These are phyloP conservation scores for Trichomonas tenax DNA, from an alignment of 208 protist species.

Conservation along the genomic window DNA sequence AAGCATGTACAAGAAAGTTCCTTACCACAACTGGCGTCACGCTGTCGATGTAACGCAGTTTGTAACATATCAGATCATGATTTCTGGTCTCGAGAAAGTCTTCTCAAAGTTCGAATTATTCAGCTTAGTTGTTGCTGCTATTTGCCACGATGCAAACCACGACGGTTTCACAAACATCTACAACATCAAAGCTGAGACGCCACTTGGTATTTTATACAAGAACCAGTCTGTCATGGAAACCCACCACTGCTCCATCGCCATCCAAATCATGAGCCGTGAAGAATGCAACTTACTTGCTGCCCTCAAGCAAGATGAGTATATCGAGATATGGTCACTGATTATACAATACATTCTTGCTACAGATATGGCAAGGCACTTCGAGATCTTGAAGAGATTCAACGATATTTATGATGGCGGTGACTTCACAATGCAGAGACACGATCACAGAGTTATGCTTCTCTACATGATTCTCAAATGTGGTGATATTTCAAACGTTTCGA, in stretches of 20 bases:
- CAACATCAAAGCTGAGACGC: slow-evolving; percentile 62
- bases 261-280: slow-evolving; percentile 23
- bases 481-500: neutral
- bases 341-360: slow-evolving; percentile 44
- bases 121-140: slow-evolving; percentile 60
- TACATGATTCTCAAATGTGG: neutral
- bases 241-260: slow-evolving; percentile 40
- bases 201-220: slow-evolving; percentile 59
- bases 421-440: neutral
- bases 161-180: slow-evolving; percentile 85
- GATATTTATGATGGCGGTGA: neutral
- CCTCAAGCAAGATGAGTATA: slow-evolving; percentile 31
- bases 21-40: slow-evolving; percentile 57
- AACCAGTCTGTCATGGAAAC: slow-evolving; percentile 49
- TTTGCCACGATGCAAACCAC: slow-evolving; percentile 84
- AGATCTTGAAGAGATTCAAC: neutral
- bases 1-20: slow-evolving; percentile 34
- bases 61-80: slow-evolving; percentile 37
- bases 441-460: neutral
- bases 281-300: slow-evolving; percentile 31
- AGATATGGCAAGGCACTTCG: slow-evolving; percentile 45
- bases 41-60: slow-evolving; percentile 53
- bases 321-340: slow-evolving; percentile 31
- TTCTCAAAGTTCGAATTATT: slow-evolving; percentile 56
- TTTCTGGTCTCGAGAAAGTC: slow-evolving; percentile 46